phyloP scores from a whole-genome alignment of 176 grass and related monocot genomes.

The Coix lacrymajobi region DNA sequence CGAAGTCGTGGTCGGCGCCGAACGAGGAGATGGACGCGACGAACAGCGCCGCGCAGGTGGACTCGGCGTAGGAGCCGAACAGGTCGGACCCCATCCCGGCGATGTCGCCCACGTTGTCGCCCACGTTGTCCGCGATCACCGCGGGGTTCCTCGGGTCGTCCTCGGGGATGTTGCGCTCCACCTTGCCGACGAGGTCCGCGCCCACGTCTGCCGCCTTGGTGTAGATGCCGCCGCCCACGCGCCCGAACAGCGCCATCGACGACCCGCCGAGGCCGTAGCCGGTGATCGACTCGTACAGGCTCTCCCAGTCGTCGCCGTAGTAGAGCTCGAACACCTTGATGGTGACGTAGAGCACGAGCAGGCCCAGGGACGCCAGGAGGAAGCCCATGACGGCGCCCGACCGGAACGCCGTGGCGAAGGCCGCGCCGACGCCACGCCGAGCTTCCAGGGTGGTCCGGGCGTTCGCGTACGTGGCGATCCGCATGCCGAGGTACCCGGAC shows the following conservation, averaged over 20 bases:
- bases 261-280: constrained; percentile 80
- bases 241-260: constrained; percentile 78
- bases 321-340: constrained; percentile 60
- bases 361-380: constrained; percentile 57
- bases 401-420: constrained; percentile 58
- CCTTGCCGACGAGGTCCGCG: constrained; percentile 81
- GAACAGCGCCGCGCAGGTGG: constrained; percentile 73
- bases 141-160: constrained; percentile 85
- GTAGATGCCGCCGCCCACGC: constrained; percentile 88
- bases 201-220: constrained; percentile 88
- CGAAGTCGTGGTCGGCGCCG: constrained; percentile 50
- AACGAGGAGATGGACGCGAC: constrained; percentile 73
- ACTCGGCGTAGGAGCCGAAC: constrained; percentile 85
- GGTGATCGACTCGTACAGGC: constrained; percentile 65
- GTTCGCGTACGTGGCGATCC: constrained; percentile 70
- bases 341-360: constrained; percentile 57
- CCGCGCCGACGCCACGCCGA: constrained; percentile 40
- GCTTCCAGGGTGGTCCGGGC: constrained; percentile 78
- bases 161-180: constrained; percentile 74
- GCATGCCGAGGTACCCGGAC: constrained; percentile 75
- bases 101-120: constrained; percentile 85
- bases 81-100: constrained; percentile 91
- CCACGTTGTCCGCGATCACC: constrained; percentile 86
- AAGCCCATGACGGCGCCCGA: constrained; percentile 83
- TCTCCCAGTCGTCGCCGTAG: constrained; percentile 75